Conservation (phyloP, 768 basidiomycete genomes). For the Kondoa subrosea region DNA sequence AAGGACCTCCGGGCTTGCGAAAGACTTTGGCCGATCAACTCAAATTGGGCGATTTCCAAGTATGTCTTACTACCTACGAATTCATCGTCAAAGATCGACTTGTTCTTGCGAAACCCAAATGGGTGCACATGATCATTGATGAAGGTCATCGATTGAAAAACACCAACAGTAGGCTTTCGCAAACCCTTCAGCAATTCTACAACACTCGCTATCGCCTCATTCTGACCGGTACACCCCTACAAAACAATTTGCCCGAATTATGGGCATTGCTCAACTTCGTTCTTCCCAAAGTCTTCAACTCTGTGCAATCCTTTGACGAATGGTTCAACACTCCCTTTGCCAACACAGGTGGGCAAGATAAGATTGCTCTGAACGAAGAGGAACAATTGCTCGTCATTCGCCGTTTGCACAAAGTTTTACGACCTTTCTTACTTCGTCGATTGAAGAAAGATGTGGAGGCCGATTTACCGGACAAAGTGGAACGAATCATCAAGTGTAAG, state of each 20-base stretch:
- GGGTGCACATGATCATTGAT: conserved; percentile 90
- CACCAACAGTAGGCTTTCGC: conserved; percentile 51
- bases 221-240: conserved; percentile 80
- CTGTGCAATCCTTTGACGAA: conserved; percentile 96
- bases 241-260: conserved; percentile 93
- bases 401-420: conserved; percentile 61
- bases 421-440: conserved; percentile 84
- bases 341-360: conserved; percentile 91
- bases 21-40: conserved; percentile 46
- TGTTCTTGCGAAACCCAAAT: conserved; percentile 31
- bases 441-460: conserved; percentile 85
- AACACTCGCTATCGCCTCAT: conserved; percentile 73
- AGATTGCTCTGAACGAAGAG: conserved; percentile 99
- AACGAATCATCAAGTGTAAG: conserved; percentile 60
- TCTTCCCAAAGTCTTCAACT: conserved; percentile 95
- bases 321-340: conserved; percentile 99
- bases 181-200: conserved; percentile 54
- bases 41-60: conserved; percentile 25
- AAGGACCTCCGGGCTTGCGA: conserved; percentile 68
- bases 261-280: conserved; percentile 96
- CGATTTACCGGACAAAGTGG: conserved; percentile 51
- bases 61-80: conserved; percentile 53
- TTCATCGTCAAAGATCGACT: conserved; percentile 29
- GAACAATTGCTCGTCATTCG: conserved; percentile 93
- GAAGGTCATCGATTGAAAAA: conserved; percentile 94